These are phyloP conservation scores for Trametes punicea DNA, from an alignment of 768 basidiomycete genomes.

Conservation along the genomic window DNA sequence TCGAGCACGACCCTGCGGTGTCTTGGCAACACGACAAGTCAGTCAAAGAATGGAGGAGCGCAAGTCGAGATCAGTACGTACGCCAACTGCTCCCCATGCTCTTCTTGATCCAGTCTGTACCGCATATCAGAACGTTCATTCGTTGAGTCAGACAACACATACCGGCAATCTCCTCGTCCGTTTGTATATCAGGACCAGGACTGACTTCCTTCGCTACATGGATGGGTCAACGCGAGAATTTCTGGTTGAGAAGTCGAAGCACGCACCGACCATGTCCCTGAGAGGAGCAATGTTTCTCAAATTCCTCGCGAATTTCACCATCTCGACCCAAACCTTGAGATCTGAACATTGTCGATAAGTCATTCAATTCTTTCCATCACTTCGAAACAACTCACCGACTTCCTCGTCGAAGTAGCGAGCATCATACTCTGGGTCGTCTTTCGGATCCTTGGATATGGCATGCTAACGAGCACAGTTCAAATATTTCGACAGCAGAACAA, in stretches of 20 bases:
- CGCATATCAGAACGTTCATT: neutral
- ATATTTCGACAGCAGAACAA: neutral
- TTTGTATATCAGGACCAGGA: constrained; percentile 29
- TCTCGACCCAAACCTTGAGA: constrained; percentile 29
- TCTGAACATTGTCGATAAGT: constrained; percentile 21
- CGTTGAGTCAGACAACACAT: neutral
- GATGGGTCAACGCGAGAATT: neutral
- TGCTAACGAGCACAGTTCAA: constrained; percentile 22
- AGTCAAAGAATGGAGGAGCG: neutral
- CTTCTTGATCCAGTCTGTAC: constrained; percentile 26
- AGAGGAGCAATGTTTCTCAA: constrained; percentile 26
- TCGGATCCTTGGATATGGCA: constrained; percentile 30
- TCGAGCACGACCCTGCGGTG: constrained; percentile 44
- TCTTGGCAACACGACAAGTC: constrained; percentile 29
- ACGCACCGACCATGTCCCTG: constrained; percentile 26
- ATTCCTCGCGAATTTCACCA: constrained; percentile 29
- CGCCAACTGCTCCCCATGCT: constrained; percentile 24
- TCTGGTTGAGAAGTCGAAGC: neutral
- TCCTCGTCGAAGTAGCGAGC: constrained; percentile 33
- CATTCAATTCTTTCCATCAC: neutral
- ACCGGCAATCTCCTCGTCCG: constrained; percentile 28
- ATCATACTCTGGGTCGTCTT: constrained; percentile 29
- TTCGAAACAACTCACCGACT: constrained; percentile 25
- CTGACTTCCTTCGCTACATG: constrained; percentile 29
- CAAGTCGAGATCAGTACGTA: neutral